phyloP scores from a whole-genome alignment of 2,329 filamentous ascomycete species.

The Stagonosporopsis vannaccii region DNA sequence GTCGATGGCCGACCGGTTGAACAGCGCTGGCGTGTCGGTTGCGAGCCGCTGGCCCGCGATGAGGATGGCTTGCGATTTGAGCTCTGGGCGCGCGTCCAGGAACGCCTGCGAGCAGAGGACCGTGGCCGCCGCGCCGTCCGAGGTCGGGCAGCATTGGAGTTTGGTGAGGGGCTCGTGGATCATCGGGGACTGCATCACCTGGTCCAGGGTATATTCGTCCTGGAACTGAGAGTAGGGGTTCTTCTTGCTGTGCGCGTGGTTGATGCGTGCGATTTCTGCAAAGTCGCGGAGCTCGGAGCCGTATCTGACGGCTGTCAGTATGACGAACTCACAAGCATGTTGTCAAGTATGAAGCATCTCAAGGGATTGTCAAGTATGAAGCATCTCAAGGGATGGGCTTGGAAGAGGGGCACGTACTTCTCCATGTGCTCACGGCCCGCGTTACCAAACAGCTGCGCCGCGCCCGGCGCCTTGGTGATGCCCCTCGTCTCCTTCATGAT shows the following conservation, averaged over 20 bases:
- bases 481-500: slow-evolving; percentile 88
- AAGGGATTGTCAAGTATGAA: too few relatives aligned
- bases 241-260: slow-evolving; percentile 87
- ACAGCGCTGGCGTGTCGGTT: slow-evolving; percentile 83
- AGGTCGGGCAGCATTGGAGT: slow-evolving; percentile 98
- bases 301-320: slow-evolving; percentile 62
- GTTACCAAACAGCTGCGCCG: slow-evolving; percentile 95
- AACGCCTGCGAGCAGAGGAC: slow-evolving; percentile 89
- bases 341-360: too few relatives aligned
- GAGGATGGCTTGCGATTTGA: slow-evolving; percentile 81
- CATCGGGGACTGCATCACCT: slow-evolving; percentile 77
- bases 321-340: too few relatives aligned
- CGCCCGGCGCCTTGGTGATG: slow-evolving; percentile 80
- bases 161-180: slow-evolving; percentile 91
- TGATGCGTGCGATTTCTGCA: slow-evolving; percentile 90
- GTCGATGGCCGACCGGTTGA: slow-evolving; percentile 82
- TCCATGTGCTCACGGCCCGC: slow-evolving; percentile 94
- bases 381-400: too few relatives aligned
- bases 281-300: slow-evolving; percentile 87
- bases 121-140: slow-evolving; percentile 87
- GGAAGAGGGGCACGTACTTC: slow-evolving; percentile 63
- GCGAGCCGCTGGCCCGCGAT: slow-evolving; percentile 88
- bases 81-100: slow-evolving; percentile 82
- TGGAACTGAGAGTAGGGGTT: slow-evolving; percentile 99
- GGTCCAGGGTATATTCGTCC: slow-evolving; percentile 85